Evolutionary conservation across 192 early-diverging fungal genomes (phyloP), one percentile per base, ranked within the genome.

Genomic region (Backusella morwellensis): DNA sequence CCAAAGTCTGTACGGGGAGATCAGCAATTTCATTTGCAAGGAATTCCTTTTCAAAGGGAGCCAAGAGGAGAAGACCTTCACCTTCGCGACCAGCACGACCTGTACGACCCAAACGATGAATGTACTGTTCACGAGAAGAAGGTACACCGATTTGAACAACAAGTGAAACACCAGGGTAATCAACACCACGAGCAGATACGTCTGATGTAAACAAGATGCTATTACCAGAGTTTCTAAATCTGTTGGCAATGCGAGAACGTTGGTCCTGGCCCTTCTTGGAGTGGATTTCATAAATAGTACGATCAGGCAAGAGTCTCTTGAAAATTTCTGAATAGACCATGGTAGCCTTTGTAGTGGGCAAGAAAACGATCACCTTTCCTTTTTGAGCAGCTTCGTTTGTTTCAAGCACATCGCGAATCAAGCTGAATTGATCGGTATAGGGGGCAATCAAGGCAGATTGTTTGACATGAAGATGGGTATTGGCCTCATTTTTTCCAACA

Each of bases 121-220:
- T 93, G 72, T 99, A 99, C 77, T 96, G 92, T 77, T 97, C 95
- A 36, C 88, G 78, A 38, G 90, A 86, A 7, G 91, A 87, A 29
- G 98, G 94, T 0, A 95, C 85, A 73, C 97, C 97, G 40, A 96
- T 79, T 82, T 98, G 96, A 47, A 99, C 75, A 23, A 99, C 97
- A 66, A 97, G 86, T 0, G 90, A 91, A 6, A 99, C 97, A 80
- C 92, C 91, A 15, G 97, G 97, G 74, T 98, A 98, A 82, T 99
- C 98, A 34, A 99, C 95, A 54, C 98, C 98, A 75, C 98, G 93
- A 50, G 98, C 97, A 72, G 96, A 96, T 2, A 99, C 96, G 81
- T 98, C 98, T 1, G 95, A 94, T 1, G 98, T 98, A 75, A 98
- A 90, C 73, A 99, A 85, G 42, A 98, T 90, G 47, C 87, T 81